Evolutionary conservation across 2,329 filamentous ascomycete species (phyloP), one percentile per base, ranked within the genome.

Genomic region (Diaporthe nobilis): DNA sequence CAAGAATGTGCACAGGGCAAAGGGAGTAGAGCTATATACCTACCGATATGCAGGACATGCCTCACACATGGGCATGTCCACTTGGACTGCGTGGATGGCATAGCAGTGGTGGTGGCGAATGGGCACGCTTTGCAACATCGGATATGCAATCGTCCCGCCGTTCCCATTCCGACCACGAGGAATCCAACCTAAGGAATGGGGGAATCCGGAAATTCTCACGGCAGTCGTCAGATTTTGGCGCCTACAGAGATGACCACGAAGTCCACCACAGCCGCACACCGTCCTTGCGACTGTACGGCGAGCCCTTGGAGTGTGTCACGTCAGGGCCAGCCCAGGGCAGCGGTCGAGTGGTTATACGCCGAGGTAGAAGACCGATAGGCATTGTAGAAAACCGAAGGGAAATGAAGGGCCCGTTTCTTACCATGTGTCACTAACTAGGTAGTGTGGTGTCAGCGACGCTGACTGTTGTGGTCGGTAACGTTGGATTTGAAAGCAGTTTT

Each of bases 191-290:
- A 9, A 12, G 7, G 2, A 55, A 12, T 4, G 6, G 10, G 22
- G n/a, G 9, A 39, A 22, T 0, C 1, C 15, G 34, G 31, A 10
- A 0, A 22, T 34, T 20, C n/a, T 0, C 17, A 1, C 22, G 22
- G 12, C 7, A 17, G 31, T 12, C 2, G 15, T 15, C 1, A 12
- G 3, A 25, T n/a, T 9, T n/a, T 1, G 25, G 65, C 9, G 15
- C 17, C 10, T 17, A 17, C 5, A 13, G 7, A 17, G 5, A 42
- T 42, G 12, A 17, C 7, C 17, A 25, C 22, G 58, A 28, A 61
- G 58, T 2, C 1, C 12, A 5, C 1, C 6, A 25, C 37, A 25
- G 22, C 13, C 15, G 3, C 31, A 17, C 7, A 28, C 61, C 9
- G 8, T 31, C 25, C 28, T 17, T 4, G n/a, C 13, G 9, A 17